These are phyloP conservation scores for Colletotrichum magnum DNA, from an alignment of 2,329 filamentous ascomycete species.

Conservation along the genomic window DNA sequence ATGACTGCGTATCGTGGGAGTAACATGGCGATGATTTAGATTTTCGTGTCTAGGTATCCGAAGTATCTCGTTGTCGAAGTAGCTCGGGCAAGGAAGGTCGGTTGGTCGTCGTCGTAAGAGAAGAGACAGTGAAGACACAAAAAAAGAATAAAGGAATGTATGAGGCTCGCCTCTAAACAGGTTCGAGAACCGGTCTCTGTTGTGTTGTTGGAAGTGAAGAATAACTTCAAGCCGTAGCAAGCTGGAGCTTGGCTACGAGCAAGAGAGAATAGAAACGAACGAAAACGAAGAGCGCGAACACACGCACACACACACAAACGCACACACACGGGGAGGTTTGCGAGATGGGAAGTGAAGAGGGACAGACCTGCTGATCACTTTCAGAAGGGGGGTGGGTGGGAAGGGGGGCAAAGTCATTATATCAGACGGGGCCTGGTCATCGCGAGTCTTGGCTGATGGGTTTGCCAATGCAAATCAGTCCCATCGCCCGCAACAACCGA, in stretches of 20 bases:
- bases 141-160: conserved; percentile 35
- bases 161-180: conserved; percentile 39
- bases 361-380: conserved; percentile 40
- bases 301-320: no score
- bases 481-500: conserved; percentile 28
- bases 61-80: not conserved
- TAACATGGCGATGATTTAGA: conserved; percentile 14
- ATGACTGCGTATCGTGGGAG: conserved; percentile 29
- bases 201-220: conserved; percentile 23
- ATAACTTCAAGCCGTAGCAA: conserved; percentile 11
- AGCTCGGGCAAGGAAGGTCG: not conserved
- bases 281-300: conserved; percentile 14
- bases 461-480: conserved; percentile 10
- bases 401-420: conserved; percentile 34
- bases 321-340: not conserved
- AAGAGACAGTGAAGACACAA: conserved; percentile 7
- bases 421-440: conserved; percentile 27
- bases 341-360: conserved; percentile 32
- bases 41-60: no score
- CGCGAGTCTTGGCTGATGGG: conserved; percentile 27
- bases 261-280: conserved; percentile 33
- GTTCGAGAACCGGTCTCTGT: conserved; percentile 42
- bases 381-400: conserved; percentile 9
- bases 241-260: conserved; percentile 13
- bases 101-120: no score